Evolutionary conservation across 1,139 yeast species (phyloP).

Genomic region (Geotrichum candidum): DNA sequence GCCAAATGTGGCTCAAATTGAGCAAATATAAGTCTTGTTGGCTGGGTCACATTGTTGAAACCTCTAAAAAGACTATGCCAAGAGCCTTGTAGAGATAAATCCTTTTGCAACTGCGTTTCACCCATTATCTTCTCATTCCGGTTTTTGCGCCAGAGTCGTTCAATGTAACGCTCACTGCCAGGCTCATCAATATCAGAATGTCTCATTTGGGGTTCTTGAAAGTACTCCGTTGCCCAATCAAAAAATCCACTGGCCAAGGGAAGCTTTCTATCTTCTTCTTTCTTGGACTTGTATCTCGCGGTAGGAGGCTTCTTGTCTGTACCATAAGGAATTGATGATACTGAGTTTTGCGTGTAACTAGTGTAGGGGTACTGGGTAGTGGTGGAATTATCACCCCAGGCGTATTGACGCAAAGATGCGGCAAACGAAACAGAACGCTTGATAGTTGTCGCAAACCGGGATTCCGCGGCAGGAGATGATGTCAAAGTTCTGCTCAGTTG

Average conservation of each 20-base stretch:
- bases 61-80: slow-evolving; percentile 68
- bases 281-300: slow-evolving; percentile 27
- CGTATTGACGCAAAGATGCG: slow-evolving; percentile 32
- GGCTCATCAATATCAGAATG: slow-evolving; percentile 85
- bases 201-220: slow-evolving; percentile 94
- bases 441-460: slow-evolving; percentile 26
- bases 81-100: slow-evolving; percentile 72
- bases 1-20: slow-evolving; percentile 86
- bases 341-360: slow-evolving; percentile 7
- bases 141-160: slow-evolving; percentile 81
- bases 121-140: slow-evolving; percentile 82
- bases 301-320: slow-evolving; percentile 31
- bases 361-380: neutral
- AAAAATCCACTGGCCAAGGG: slow-evolving; percentile 73
- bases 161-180: slow-evolving; percentile 80
- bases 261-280: slow-evolving; percentile 22
- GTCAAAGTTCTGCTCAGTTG: slow-evolving; percentile 11
- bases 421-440: slow-evolving; percentile 38
- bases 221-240: slow-evolving; percentile 85
- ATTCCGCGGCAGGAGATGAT: slow-evolving; percentile 18
- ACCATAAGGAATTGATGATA: slow-evolving; percentile 27
- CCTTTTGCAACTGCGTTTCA: slow-evolving; percentile 86
- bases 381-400: slow-evolving; percentile 22
- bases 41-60: slow-evolving; percentile 72
- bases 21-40: slow-evolving; percentile 70